phyloP scores from a whole-genome alignment of 768 basidiomycete species.

The Mycena belliarum region DNA sequence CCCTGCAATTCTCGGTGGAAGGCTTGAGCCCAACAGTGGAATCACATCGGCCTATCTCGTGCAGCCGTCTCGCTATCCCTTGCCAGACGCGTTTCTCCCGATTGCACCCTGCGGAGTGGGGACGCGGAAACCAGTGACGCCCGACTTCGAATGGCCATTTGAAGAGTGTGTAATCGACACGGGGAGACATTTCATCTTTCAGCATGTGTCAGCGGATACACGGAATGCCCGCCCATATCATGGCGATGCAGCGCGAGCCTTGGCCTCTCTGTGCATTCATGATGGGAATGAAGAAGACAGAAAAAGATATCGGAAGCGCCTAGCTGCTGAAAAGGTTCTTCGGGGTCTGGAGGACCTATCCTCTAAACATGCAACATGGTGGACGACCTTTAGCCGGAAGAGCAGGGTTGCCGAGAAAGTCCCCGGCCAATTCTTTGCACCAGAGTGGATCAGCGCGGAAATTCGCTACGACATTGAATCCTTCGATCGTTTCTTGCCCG shows the following conservation, averaged over 20 bases:
- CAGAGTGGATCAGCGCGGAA: background rate
- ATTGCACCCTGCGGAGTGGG: slow-evolving; percentile 4
- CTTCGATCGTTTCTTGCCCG: background rate
- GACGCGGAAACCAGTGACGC: background rate
- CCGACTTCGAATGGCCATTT: slow-evolving; percentile 4
- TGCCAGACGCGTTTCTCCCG: background rate
- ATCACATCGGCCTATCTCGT: background rate
- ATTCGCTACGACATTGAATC: background rate
- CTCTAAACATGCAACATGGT: background rate
- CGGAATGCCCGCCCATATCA: too few species aligned
- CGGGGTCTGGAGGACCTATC: background rate
- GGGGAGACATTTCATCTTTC: background rate
- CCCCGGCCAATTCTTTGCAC: background rate
- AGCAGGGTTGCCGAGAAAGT: background rate
- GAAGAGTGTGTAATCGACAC: background rate
- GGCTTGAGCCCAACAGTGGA: too few species aligned
- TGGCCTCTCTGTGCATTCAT: too few species aligned
- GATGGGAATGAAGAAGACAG: too few species aligned
- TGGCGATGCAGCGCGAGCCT: too few species aligned
- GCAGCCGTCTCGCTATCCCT: background rate
- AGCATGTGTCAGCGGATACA: too few species aligned
- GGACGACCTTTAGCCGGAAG: background rate
- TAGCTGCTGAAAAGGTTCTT: background rate
- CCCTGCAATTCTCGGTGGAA: too few species aligned
- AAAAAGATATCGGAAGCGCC: too few species aligned